phyloP scores from a whole-genome alignment of 345 rosid species.

The Heritiera littoralis region DNA sequence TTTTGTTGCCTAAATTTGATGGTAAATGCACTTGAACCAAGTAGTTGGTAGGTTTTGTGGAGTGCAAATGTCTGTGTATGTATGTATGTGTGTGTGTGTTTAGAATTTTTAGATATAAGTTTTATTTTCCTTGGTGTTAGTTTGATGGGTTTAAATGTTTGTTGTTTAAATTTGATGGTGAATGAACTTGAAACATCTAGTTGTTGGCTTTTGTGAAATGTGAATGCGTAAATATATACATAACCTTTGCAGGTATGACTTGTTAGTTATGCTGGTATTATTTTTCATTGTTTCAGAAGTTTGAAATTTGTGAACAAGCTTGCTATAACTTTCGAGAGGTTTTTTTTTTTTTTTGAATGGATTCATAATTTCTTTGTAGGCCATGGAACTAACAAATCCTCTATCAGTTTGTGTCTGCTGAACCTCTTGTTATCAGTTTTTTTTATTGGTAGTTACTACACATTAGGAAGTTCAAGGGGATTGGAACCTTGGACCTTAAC shows the following conservation, averaged over 20 bases:
- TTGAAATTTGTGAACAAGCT: background rate
- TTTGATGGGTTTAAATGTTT: background rate
- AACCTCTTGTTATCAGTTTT: background rate
- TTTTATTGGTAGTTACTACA: background rate
- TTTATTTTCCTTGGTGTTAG: background rate
- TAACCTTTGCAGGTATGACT: background rate
- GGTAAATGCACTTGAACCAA: no score
- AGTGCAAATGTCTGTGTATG: no score
- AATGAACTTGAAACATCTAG: background rate
- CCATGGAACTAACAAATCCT: background rate
- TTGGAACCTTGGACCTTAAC: slow-evolving; percentile 3
- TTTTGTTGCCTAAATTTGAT: no score
- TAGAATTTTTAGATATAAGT: background rate
- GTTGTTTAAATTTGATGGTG: background rate
- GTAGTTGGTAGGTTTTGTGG: background rate
- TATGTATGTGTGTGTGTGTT: background rate
- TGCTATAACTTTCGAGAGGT: background rate
- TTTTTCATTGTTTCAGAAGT: no score
- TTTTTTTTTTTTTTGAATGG: background rate
- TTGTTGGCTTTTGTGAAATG: background rate
- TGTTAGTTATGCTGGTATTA: background rate
- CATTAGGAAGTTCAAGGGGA: background rate
- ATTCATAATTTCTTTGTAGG: background rate
- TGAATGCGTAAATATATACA: background rate
- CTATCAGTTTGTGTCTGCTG: background rate